A percentile compares a stretch with the other conserved stretches of the same genome.
These are phyloP conservation scores for Phytophthora vignae DNA, from an alignment of 352 stramenopile species.

Conservation along the genomic window DNA sequence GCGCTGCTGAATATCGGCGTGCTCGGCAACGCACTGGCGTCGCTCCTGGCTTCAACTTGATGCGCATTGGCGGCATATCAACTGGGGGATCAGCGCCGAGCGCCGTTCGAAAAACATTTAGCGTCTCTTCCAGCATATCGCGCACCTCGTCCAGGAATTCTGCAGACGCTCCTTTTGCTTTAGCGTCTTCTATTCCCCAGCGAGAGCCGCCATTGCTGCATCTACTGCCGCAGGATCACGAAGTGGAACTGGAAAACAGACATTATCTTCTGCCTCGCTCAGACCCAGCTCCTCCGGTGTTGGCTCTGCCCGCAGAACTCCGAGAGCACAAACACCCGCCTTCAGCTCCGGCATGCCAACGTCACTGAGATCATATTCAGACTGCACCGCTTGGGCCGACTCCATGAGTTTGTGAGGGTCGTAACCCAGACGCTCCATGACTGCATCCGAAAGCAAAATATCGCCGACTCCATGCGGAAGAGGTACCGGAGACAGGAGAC, in stretches of 20 bases:
- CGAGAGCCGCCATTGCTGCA: background rate
- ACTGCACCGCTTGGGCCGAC: background rate
- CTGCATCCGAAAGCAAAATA: no score
- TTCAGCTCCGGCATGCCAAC: background rate
- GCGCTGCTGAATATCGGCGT: background rate
- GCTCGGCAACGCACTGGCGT: background rate
- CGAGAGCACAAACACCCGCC: background rate
- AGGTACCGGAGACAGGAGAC: no score
- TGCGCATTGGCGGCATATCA: background rate
- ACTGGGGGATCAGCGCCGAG: background rate
- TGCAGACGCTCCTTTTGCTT: background rate
- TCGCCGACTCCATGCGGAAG: no score
- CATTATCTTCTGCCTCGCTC: background rate
- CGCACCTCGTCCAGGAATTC: background rate
- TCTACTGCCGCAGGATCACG: background rate
- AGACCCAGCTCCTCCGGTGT: background rate
- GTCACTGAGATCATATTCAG: background rate
- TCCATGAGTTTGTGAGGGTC: no score
- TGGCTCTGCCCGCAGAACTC: background rate
- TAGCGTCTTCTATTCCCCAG: background rate
- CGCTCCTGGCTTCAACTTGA: background rate
- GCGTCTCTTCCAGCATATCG: background rate
- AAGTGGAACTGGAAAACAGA: background rate
- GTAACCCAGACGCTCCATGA: no score
- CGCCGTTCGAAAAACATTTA: background rate